phyloP scores from a whole-genome alignment of 192 early-diverging fungal species.

The Linnemannia schmuckeri region DNA sequence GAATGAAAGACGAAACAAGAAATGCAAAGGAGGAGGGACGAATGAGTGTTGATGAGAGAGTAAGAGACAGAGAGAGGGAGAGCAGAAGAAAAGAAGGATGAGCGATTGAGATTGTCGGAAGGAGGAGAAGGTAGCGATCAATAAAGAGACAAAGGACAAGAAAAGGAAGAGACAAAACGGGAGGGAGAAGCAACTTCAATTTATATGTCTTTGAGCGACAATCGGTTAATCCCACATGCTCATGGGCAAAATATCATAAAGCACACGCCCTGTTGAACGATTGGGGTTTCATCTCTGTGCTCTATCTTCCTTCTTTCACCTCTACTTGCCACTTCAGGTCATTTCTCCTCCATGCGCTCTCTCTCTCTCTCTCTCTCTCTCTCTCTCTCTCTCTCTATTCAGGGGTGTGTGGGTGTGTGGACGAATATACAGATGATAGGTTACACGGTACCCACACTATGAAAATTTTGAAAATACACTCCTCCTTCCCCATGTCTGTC shows the following conservation, averaged over 20 bases:
- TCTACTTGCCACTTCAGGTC: neutral
- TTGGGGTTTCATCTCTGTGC: neutral
- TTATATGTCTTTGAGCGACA: neutral
- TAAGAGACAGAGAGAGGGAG: conserved; percentile 2
- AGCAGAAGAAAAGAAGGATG: neutral
- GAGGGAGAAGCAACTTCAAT: neutral
- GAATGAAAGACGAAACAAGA: neutral
- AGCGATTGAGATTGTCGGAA: neutral
- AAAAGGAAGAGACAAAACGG: neutral
- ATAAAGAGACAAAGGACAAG: neutral
- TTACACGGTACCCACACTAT: neutral
- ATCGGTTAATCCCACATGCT: neutral
- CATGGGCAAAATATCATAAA: neutral
- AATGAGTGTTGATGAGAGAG: neutral
- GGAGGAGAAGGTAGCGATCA: neutral
- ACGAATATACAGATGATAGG: neutral
- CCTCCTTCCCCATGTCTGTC: neutral
- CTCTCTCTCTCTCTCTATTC: no score
- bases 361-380: no score
- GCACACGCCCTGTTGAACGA: no score
- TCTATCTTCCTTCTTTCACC: neutral
- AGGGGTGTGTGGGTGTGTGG: neutral
- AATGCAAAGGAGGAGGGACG: neutral
- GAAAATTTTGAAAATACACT: neutral
- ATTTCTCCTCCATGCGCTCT: neutral